Evolutionary conservation across 495 filamentous ascomycete genomes (phyloP).

Genomic region (Haplographium delicatum): DNA sequence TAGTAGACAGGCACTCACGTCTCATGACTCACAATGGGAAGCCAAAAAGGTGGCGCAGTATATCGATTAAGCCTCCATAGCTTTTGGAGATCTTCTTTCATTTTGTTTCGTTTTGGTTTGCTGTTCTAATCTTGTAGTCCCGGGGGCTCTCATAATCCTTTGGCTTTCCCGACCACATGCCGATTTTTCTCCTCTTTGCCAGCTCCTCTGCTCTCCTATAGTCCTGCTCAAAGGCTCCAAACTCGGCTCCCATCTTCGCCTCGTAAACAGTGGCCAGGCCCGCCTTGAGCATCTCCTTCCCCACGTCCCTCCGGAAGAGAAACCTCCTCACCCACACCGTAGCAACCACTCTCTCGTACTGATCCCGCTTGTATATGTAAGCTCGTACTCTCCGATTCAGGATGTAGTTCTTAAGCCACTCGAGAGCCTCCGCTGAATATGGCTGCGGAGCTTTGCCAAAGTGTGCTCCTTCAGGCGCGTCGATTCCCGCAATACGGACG

Average conservation of each 20-base stretch:
- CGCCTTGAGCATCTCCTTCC: slow-evolving; percentile 76
- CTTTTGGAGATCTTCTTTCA: no score
- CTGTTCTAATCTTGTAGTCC: slow-evolving; percentile 74
- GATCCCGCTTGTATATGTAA: slow-evolving; percentile 75
- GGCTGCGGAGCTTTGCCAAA: slow-evolving; percentile 88
- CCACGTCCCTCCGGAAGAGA: slow-evolving; percentile 69
- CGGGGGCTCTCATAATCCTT: slow-evolving; percentile 72
- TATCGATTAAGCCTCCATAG: no score
- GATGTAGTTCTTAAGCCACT: slow-evolving; percentile 73
- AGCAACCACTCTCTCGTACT: slow-evolving; percentile 86
- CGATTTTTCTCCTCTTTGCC: slow-evolving; percentile 63
- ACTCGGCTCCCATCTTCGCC: slow-evolving; percentile 81
- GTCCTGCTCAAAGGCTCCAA: slow-evolving; percentile 56
- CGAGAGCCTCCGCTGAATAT: slow-evolving; percentile 68
- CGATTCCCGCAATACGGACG: slow-evolving; percentile 82
- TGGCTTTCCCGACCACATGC: slow-evolving; percentile 64
- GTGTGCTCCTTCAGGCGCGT: slow-evolving; percentile 89
- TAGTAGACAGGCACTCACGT: no score
- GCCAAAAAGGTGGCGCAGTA: neutral
- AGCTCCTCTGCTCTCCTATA: slow-evolving; percentile 67
- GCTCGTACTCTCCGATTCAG: slow-evolving; percentile 68
- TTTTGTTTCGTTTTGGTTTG: slow-evolving; percentile 33
- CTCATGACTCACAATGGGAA: no score
- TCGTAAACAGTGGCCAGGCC: slow-evolving; percentile 91
- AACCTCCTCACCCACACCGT: slow-evolving; percentile 70